A percentile compares a stretch with the other conserved stretches of the same genome.
Evolutionary conservation across 805 yeast genomes (phyloP).

Genomic region (Komagataella pastoris): DNA sequence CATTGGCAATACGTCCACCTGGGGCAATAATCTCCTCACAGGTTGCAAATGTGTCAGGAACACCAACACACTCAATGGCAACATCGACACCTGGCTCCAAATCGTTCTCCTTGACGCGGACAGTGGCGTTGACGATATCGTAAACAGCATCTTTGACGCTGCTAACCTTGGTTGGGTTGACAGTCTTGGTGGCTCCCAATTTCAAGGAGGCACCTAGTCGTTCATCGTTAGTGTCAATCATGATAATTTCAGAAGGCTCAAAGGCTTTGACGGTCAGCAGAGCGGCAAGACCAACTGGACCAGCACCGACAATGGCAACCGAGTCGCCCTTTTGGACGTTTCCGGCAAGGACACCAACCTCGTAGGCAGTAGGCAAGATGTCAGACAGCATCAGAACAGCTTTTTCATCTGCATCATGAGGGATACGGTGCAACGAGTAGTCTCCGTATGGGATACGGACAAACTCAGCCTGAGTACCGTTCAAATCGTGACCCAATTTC

Average conservation of each 20-base stretch:
- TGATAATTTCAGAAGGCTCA: conserved; percentile 42
- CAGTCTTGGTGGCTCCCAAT: conserved; percentile 45
- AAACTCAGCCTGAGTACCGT: conserved; percentile 58
- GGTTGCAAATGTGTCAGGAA: conserved; percentile 44
- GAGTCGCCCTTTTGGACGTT: conserved; percentile 37
- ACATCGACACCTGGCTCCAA: conserved; percentile 41
- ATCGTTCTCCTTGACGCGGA: conserved; percentile 11
- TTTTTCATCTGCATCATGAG: conserved; percentile 21
- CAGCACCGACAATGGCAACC: conserved; percentile 55
- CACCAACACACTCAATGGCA: conserved; percentile 54
- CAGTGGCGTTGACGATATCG: conserved; percentile 13
- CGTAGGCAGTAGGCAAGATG: conserved; percentile 56
- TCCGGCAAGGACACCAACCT: conserved; percentile 49
- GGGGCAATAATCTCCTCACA: conserved; percentile 41
- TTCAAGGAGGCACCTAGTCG: conserved; percentile 43
- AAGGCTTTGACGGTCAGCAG: conserved; percentile 38
- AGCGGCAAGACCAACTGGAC: conserved; percentile 57
- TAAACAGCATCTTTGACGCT: conserved; percentile 25
- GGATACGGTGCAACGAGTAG: conserved; percentile 21
- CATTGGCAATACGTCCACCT: conserved; percentile 55
- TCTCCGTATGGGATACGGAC: conserved; percentile 41
- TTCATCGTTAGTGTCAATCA: conserved; percentile 46
- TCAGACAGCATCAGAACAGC: conserved; percentile 48
- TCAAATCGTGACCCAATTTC: conserved; percentile 41
- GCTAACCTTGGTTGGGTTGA: conserved; percentile 33